Base-by-base conservation (phyloP, 2,329 filamentous ascomycete genomes). In the Aspergillus neoniger region DNA sequence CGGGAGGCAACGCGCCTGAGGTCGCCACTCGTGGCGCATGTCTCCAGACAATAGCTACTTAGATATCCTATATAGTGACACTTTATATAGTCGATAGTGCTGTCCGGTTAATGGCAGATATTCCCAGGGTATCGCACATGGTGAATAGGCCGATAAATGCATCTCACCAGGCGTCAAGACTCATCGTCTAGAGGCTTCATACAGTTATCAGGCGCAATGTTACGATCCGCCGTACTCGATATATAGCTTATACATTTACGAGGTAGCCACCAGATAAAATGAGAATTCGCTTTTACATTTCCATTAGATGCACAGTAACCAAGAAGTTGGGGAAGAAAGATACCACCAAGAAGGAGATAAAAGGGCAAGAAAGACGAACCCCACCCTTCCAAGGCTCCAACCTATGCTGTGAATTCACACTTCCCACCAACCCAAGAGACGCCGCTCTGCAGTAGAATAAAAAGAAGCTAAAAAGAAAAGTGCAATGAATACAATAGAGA, bases 321-420 rank as follows among this genome's bases (percentile, higher is more conserved):
- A 50, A 50, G 15, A 50, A 50, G 25, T 50, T 50, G 23, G 47
- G 15, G 25, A 30, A 50, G 47, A 50, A 50, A 28, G 23, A 28
- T 30, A 28, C 47, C 47, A 12, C 47, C 47, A 50, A n/a, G 15
- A 32, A n/a, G 47, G 47, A 30, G 62, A 57, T 54, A 56, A 63
- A 58, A 67, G 36, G 32, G 57, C 23, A 50, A 47, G 51, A 61
- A 23, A 63, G 60, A 60, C 61, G 51, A 61, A 49, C 59, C 47
- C 52, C 68, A 36, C 43, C 58, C 66, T 67, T 63, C 67, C 65
- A 36, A 62, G 61, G 68, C 70, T 69, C 70, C 70, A 19, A 56
- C 61, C 67, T 62, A 74, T 73, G 70, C 68, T 66, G 65, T 60
- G 32, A 58, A 63, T 62, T 60, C 51, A 63, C 58, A 59, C 52